Percentiles rank a stretch among this genome's conserved stretches.
These are phyloP conservation scores for Physaria fendleri DNA, from an alignment of 345 rosid genomes.

Conservation along the genomic window DNA sequence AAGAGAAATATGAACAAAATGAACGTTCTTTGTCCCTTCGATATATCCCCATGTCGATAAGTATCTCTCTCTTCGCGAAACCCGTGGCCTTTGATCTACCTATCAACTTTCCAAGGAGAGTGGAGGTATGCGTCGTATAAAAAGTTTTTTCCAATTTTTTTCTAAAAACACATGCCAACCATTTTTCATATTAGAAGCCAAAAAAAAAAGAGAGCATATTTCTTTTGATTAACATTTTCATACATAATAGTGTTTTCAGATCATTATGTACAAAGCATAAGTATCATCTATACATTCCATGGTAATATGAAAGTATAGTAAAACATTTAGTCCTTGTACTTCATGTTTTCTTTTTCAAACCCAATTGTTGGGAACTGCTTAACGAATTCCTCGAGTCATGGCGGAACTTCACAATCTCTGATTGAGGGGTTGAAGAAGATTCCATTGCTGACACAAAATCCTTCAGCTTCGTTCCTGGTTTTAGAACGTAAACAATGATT, in stretches of 20 bases:
- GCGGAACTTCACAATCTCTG: conserved; percentile 66
- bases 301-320: conserved; percentile 22
- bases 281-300: conserved; percentile 31
- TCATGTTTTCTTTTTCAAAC: conserved; percentile 91
- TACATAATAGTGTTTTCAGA: not conserved
- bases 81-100: too few species aligned
- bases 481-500: not conserved
- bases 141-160: too few species aligned
- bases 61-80: too few species aligned
- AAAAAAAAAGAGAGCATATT: not conserved
- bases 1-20: too few species aligned
- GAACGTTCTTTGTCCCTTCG: too few species aligned
- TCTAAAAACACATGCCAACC: too few species aligned
- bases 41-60: too few species aligned
- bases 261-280: not conserved
- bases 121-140: too few species aligned
- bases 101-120: too few species aligned
- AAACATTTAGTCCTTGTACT: conserved; percentile 71
- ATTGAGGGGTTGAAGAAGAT: conserved; percentile 47
- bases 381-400: conserved; percentile 75
- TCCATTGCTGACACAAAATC: conserved; percentile 66
- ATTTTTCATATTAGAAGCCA: too few species aligned
- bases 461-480: conserved; percentile 84
- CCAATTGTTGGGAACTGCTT: conserved; percentile 97
- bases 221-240: not conserved